Base-by-base conservation (phyloP, 352 stramenopile species). In the Pelagophyceae sp. region DNA sequence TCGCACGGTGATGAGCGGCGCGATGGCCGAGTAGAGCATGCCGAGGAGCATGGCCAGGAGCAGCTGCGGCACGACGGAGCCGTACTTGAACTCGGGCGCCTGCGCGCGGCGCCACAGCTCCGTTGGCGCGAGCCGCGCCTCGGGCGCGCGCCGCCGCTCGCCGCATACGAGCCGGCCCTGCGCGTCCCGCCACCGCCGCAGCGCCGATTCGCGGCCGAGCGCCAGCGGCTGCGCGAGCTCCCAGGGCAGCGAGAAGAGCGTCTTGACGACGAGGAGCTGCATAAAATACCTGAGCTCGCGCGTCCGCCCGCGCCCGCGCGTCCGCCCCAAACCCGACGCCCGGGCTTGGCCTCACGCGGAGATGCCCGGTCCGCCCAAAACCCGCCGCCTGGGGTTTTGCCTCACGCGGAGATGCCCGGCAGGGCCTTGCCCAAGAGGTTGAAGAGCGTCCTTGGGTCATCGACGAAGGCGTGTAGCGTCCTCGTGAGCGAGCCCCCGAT, bases 21-120 rank as follows among this genome's bases (percentile, higher is more conserved):
- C 81, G 32, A 86, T 87, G 65, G 77, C 83, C 25, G 83, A 83
- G 78, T 90, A 90, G 11, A 85, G 88, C 65, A 90, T 90, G 31
- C 82, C 88, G 79, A 92, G 89, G 64, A 92, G 84, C 31, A 94
- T 88, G 0, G 92, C 87, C 31, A 94, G 79, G 25, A 94, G 82
- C 2, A 45, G 20, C 11, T 38, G 5, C 1, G 63, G 63, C 31
- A 72, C 11, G 29, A 45, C 17, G 11, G 29, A 45, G 15, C 63
- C 63, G 35, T 50, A 50, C 29, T 45, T 15, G 35, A 72, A 72
- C 6, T 72, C 63, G 31, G 6, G 6, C 63, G 63, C n/a, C n/a
- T n/a, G n/a, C n/a, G n/a, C n/a, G n/a, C n/a, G n/a, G n/a, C n/a
- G n/a, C n/a, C n/a, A n/a, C n/a, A n/a, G n/a, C n/a, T n/a, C n/a